A percentile compares a stretch with the other conserved stretches of the same genome.
Conservation (phyloP, 768 basidiomycete genomes). For the Mycena indigotica region DNA sequence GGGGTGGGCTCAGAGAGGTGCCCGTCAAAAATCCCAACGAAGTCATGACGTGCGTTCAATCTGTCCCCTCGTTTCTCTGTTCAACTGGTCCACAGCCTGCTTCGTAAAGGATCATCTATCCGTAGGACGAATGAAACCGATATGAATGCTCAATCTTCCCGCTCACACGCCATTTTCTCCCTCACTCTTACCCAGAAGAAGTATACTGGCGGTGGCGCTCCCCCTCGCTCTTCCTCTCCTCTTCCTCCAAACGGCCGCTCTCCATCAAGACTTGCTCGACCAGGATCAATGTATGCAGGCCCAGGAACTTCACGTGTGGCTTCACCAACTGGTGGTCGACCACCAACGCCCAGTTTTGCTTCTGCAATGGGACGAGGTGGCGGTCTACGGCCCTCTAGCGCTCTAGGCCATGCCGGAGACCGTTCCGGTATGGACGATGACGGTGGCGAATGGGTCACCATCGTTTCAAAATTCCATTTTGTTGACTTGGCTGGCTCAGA, state of each 20-base stretch:
- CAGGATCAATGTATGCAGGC: constrained; percentile 70
- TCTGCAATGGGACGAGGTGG: constrained; percentile 71
- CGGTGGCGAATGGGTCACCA: constrained; percentile 81
- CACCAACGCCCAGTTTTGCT: constrained; percentile 78
- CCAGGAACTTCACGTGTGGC: constrained; percentile 55
- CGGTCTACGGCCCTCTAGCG: constrained; percentile 73
- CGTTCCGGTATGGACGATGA: constrained; percentile 58
- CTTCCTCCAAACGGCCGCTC: constrained; percentile 75
- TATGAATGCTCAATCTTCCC: constrained; percentile 98
- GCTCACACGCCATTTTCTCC: constrained; percentile 99
- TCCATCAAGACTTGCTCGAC: constrained; percentile 74
- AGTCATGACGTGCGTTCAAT: constrained; percentile 83
- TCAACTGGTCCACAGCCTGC: constrained; percentile 54
- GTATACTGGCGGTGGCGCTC: constrained; percentile 67
- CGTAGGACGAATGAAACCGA: constrained; percentile 96
- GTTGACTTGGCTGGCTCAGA: constrained; percentile 98
- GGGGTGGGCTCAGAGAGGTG: constrained; percentile 93
- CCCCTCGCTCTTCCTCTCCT: constrained; percentile 77
- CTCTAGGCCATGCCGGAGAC: constrained; percentile 72
- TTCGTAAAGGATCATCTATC: constrained; percentile 87
- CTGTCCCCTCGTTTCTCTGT: constrained; percentile 6
- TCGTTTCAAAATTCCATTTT: constrained; percentile 96
- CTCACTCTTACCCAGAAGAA: constrained; percentile 92
- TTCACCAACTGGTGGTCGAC: constrained; percentile 78
- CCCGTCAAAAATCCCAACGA: constrained; percentile 80